These are phyloP conservation scores for Taphrina populina DNA, from an alignment of 1,139 yeast species.

Conservation along the genomic window DNA sequence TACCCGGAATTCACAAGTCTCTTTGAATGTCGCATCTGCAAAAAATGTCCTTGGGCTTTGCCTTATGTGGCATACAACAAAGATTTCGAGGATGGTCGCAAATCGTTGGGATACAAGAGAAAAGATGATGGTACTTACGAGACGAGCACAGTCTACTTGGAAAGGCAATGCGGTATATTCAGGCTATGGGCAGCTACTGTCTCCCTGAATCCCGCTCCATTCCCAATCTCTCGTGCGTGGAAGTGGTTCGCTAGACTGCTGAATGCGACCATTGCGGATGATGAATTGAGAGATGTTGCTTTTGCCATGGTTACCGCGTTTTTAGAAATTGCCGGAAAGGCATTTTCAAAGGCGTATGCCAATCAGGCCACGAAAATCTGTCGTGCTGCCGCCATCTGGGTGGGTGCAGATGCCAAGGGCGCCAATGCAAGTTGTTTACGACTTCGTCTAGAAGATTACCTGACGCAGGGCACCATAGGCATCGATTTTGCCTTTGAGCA, in stretches of 20 bases:
- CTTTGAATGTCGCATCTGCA: constrained; percentile 75
- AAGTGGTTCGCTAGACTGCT: constrained; percentile 64
- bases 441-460: constrained; percentile 6
- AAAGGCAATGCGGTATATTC: constrained; percentile 80
- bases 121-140: constrained; percentile 49
- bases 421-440: constrained; percentile 23
- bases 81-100: constrained; percentile 79
- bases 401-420: constrained; percentile 20
- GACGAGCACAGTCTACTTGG: constrained; percentile 58
- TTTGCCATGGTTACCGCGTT: constrained; percentile 72
- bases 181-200: constrained; percentile 78
- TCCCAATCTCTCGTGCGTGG: constrained; percentile 64
- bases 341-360: constrained; percentile 60
- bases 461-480: constrained; percentile 6
- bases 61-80: constrained; percentile 52
- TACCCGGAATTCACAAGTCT: constrained; percentile 68
- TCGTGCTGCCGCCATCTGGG: constrained; percentile 18
- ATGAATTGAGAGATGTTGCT: constrained; percentile 63
- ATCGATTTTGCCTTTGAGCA: constrained; percentile 15
- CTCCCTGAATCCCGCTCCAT: constrained; percentile 48
- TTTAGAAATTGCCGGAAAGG: constrained; percentile 83
- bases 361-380: constrained; percentile 68
- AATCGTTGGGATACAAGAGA: constrained; percentile 84
- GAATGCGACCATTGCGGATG: constrained; percentile 47
- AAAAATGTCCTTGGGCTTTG: constrained; percentile 84